A percentile compares a stretch with the other conserved stretches of the same genome.
Conservation (phyloP, 768 basidiomycete genomes). For the Auricularia sp. region DNA sequence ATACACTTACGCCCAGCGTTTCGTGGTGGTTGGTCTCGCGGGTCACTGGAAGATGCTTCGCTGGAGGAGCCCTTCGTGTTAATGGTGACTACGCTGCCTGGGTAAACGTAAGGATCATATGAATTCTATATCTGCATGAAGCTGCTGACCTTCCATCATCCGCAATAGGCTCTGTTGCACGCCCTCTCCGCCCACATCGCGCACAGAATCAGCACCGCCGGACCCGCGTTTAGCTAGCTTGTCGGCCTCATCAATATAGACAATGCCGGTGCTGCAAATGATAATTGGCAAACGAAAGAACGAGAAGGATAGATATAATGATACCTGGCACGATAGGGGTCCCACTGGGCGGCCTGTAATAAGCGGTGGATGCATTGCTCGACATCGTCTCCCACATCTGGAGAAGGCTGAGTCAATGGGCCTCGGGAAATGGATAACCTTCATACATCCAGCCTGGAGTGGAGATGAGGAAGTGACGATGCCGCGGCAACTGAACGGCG, state of each 20-base stretch:
- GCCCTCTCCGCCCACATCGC: constrained; percentile 92
- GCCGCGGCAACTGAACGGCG: constrained; percentile 8
- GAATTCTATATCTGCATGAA: not conserved
- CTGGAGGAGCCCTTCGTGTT: constrained; percentile 48
- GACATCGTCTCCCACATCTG: constrained; percentile 95
- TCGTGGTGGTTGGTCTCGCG: constrained; percentile 42
- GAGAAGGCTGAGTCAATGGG: not conserved
- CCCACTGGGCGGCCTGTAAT: constrained; percentile 84
- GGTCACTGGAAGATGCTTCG: constrained; percentile 33
- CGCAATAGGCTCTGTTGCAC: constrained; percentile 88
- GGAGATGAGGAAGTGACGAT: constrained; percentile 1
- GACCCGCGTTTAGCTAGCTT: constrained; percentile 54
- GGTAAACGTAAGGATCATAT: not conserved
- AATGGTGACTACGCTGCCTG: constrained; percentile 56
- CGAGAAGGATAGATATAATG: not conserved
- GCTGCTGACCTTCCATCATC: constrained; percentile 72
- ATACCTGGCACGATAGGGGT: constrained; percentile 76
- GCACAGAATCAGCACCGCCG: constrained; percentile 32
- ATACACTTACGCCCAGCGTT: constrained; percentile 20
- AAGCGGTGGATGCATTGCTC: constrained; percentile 84
- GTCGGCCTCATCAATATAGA: constrained; percentile 95
- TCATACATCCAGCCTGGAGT: constrained; percentile 63
- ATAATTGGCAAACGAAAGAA: constrained; percentile 1
- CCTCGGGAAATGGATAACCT: not conserved
- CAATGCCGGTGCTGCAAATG: constrained; percentile 69